Base-by-base conservation (phyloP, 1,284 basidiomycete species). In the Marasmius sp. region DNA sequence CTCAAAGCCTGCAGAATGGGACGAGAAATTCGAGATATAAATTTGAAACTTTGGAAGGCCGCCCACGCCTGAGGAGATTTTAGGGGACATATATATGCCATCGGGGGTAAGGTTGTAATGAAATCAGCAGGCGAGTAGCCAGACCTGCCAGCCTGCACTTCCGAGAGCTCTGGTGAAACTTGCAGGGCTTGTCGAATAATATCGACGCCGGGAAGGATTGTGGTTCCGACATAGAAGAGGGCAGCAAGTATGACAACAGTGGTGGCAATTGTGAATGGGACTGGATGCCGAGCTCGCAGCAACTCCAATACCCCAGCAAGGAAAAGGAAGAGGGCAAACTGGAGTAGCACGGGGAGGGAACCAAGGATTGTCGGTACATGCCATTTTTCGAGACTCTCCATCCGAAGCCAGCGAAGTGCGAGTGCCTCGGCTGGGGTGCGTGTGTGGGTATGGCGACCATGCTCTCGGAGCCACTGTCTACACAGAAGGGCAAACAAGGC, bases 381-480 rank as follows among this genome's bases (percentile, higher is more conserved):
- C 33, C 38, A 60, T 36, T 43, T 36, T 27, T 53, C 43, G 3
- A 55, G 47, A 37, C 53, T 60, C 9, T 51, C 38, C 9, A 18
- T 14, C 10, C 51, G 51, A 2, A 55, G 39, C 8, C 34, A 43
- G 11, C n/a, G 50, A 12, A 48, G 34, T 0, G 51, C 45, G 11
- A 39, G 27, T 3, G 59, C 59, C n/a, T 62, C 34, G 6, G 14
- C 57, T 16, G 49, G 56, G 7, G 50, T 47, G 4, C 27, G 14
- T 8, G 56, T 61, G 14, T 37, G 20, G 5, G 51, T 49, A 2
- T 62, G 45, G 6, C 61, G 56, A 12, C 36, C 38, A 55, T 59
- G 45, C 38, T 57, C 63, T n/a, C 62, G 54, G 8, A 64, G n/a
- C 62, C 62, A 64, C 51, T 64, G 62, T 48, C 61, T 64, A 49